Base-by-base conservation (phyloP, 352 stramenopile genomes). In the Hyaloperonospora arabidopsidis region DNA sequence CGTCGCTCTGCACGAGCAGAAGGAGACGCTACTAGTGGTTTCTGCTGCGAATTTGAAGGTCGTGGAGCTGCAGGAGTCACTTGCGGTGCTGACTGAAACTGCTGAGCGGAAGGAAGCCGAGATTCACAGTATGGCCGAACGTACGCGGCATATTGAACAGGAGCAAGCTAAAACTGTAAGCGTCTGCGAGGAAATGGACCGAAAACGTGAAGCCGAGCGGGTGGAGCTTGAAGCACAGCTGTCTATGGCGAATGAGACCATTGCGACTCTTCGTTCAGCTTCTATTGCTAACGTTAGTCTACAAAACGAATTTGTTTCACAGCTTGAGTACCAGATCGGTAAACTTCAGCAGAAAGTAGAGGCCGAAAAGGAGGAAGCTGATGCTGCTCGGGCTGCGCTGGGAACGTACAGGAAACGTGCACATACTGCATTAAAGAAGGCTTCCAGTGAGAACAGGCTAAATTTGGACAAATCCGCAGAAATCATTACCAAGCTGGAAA, bases 341-440 rank as follows among this genome's bases (percentile, higher is more conserved):
- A 43, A 70, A 15, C 38, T 81, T 13, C 59, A 65, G 40, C 25
- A 61, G 1, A 58, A 86, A 56, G 51, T 84, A 3, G 48, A 76
- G 38, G 46, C 70, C 11, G 76, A 89, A 63, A 74, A 63, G 23
- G 75, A 86, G 43, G 77, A 59, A 12, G 67, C 78, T 0, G 65
- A 60, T 25, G 72, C 76, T 28, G 75, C 77, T 2, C 67, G 72
- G 0, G 60, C 65, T 4, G 79, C 80, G n/a, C 66, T 92, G 15
- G 81, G 88, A 54, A 72, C 69, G 40, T 92, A 92, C 67, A 89
- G 87, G 70, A 87, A 87, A 54, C 76, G 81, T 18, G 81, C 81
- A 0, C 76, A 84, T 28, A 84, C 69, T 2, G 81, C 81, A 14
- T 45, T 92, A 15, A 92, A 92, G 66, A 92, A 89, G 47, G 72